These are phyloP conservation scores for Ophiostoma ips DNA, from an alignment of 2,329 filamentous ascomycete species.

Conservation along the genomic window DNA sequence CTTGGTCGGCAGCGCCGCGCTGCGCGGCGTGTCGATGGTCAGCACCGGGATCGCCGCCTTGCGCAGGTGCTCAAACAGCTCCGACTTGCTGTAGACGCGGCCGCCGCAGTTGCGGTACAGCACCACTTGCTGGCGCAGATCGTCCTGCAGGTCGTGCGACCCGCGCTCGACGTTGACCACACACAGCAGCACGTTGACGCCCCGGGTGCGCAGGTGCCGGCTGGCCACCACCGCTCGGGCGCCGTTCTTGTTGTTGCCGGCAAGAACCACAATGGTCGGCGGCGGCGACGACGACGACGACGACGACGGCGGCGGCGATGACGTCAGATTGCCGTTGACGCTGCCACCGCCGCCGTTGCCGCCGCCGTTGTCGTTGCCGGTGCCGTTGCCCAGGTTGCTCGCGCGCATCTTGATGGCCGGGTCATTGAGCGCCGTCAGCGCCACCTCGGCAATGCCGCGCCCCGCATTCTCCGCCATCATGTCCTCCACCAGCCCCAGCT, in stretches of 20 bases:
- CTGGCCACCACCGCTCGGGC: conserved; percentile 73
- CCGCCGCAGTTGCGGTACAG: conserved; percentile 77
- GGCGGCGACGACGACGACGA: background rate
- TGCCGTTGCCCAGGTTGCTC: conserved; percentile 29
- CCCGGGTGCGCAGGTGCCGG: conserved; percentile 74
- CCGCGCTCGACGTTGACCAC: conserved; percentile 72
- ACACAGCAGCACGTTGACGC: conserved; percentile 66
- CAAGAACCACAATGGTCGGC: conserved; percentile 56
- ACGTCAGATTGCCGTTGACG: background rate
- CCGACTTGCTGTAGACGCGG: conserved; percentile 47
- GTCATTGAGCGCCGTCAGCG: conserved; percentile 53
- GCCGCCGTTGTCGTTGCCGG: background rate
- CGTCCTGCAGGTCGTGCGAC: conserved; percentile 66
- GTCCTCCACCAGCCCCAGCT: conserved; percentile 75
- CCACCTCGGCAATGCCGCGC: conserved; percentile 74
- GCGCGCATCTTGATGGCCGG: conserved; percentile 43
- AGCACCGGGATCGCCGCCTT: conserved; percentile 28
- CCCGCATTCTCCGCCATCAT: conserved; percentile 88
- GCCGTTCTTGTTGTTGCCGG: conserved; percentile 87
- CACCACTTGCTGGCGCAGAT: conserved; percentile 66
- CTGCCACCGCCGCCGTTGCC: too few relatives aligned
- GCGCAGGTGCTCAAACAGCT: conserved; percentile 46
- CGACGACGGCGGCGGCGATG: background rate
- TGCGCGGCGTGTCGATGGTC: conserved; percentile 22
- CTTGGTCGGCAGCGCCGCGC: conserved; percentile 17